Evolutionary conservation across 331 rosid species (phyloP).

Genomic region (Telfairia occidentalis): DNA sequence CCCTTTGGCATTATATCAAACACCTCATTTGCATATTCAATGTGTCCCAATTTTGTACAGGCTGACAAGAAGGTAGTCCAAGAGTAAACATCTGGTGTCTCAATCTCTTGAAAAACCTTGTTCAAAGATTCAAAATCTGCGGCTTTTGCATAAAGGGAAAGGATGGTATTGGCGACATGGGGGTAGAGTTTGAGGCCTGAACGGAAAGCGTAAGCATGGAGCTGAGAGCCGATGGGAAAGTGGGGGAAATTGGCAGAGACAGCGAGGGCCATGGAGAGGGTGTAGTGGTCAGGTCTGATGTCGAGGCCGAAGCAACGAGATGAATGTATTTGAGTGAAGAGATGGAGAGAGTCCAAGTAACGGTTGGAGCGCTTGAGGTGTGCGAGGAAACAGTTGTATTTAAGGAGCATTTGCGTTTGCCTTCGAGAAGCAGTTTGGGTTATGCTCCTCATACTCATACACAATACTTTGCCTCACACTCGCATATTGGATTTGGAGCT

Average conservation of each 20-base stretch:
- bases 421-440: too few species aligned
- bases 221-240: constrained; percentile 37
- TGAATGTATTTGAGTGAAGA: constrained; percentile 42
- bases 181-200: constrained; percentile 39
- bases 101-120: constrained; percentile 29
- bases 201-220: constrained; percentile 39
- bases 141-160: constrained; percentile 45
- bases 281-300: constrained; percentile 45
- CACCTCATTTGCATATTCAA: constrained; percentile 31
- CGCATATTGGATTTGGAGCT: too few species aligned
- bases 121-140: constrained; percentile 31
- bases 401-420: too few species aligned
- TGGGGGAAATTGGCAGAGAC: constrained; percentile 32
- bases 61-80: constrained; percentile 70
- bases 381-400: constrained; percentile 41
- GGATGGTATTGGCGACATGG: constrained; percentile 56
- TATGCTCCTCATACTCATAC: too few species aligned
- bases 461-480: too few species aligned
- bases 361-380: constrained; percentile 32
- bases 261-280: constrained; percentile 48
- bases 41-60: constrained; percentile 27
- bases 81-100: constrained; percentile 43
- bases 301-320: constrained; percentile 16
- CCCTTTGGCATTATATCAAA: constrained; percentile 42
- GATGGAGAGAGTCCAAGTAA: constrained; percentile 31